phyloP scores from a whole-genome alignment of 2,329 filamentous ascomycete species.

The Colletotrichum destructivum region DNA sequence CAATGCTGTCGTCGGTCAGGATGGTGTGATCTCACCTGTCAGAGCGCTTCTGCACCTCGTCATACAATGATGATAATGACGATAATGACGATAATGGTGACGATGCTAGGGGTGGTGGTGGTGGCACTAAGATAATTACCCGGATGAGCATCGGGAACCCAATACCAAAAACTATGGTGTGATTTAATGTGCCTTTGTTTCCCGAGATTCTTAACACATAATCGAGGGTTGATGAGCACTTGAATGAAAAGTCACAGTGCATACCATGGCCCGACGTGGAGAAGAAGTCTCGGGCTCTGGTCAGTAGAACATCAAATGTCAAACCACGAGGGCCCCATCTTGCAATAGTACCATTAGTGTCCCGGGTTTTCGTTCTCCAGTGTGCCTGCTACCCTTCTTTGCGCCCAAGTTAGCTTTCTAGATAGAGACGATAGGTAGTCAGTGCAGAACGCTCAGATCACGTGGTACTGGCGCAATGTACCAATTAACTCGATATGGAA shows the following conservation, averaged over 20 bases:
- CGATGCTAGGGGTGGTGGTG: not conserved
- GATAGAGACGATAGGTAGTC: not conserved
- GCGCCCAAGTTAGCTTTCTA: not conserved
- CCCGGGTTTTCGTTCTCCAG: not conserved
- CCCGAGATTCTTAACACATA: not conserved
- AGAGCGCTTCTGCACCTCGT: not conserved
- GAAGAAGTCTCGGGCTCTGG: not conserved
- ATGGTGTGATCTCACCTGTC: not conserved
- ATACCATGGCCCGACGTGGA: not conserved
- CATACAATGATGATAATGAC: not conserved
- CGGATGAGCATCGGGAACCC: not conserved
- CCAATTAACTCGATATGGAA: not conserved
- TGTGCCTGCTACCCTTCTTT: not conserved
- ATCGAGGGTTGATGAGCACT: too few species aligned
- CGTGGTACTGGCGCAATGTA: not conserved
- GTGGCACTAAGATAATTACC: too few species aligned
- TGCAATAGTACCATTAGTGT: too few species aligned
- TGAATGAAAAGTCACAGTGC: not conserved
- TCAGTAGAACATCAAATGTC: not conserved
- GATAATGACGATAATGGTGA: not conserved
- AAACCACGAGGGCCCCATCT: not conserved
- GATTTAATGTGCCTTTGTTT: not conserved
- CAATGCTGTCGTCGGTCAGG: not conserved
- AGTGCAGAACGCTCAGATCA: not conserved
- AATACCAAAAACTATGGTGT: not conserved